Evolutionary conservation across 257 asterid genomes (phyloP).

Genomic region (Agastache rugosa): DNA sequence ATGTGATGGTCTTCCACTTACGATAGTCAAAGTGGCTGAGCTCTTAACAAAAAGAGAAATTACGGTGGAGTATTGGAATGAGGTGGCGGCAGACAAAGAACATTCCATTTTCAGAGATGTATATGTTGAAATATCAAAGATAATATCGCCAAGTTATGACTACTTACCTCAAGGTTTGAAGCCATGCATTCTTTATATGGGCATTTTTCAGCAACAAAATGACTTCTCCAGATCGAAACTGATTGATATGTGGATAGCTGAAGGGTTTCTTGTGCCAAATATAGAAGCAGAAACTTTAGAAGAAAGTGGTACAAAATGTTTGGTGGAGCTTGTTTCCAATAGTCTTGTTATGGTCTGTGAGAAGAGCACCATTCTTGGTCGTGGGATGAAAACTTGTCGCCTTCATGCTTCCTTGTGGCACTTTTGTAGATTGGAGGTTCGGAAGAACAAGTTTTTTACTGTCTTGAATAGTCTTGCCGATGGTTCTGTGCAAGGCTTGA

Average conservation of each 20-base stretch:
- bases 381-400: not conserved
- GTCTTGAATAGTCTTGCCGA: not conserved
- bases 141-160: not conserved
- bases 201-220: not conserved
- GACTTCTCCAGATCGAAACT: not conserved
- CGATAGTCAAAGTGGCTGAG: not conserved
- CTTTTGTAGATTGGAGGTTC: not conserved
- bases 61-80: not conserved
- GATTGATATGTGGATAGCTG: not conserved
- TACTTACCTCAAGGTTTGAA: not conserved
- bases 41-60: not conserved
- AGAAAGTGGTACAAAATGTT: not conserved
- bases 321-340: not conserved
- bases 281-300: too few relatives aligned
- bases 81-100: not conserved
- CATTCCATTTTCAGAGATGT: not conserved
- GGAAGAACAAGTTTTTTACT: not conserved
- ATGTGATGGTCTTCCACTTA: not conserved
- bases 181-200: not conserved
- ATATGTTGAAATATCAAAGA: not conserved
- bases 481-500: not conserved
- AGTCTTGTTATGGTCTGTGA: not conserved
- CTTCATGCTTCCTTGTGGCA: not conserved
- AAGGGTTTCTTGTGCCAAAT: not conserved
- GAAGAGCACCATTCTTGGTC: not conserved